Base-by-base conservation (phyloP, 148 eudicot species). In the Persicaria maculosa region DNA sequence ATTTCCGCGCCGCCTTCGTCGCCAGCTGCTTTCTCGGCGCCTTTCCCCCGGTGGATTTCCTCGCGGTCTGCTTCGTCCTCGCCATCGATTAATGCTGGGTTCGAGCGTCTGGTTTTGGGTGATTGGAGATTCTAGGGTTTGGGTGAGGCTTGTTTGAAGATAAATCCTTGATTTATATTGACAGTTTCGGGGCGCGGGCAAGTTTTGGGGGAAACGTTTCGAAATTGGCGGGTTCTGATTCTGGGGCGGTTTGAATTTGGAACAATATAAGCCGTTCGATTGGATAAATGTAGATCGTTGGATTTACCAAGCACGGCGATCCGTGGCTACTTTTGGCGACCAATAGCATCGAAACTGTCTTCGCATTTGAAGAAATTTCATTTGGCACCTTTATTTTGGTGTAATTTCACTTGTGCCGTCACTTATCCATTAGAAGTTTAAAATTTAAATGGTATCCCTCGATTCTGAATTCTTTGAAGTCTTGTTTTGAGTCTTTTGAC, bases 21-120 rank as follows among this genome's bases (percentile, higher is more conserved):
- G 61, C 61, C 31, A 55, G 61, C 9, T 55, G 61, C 61, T 55
- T 55, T 25, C 61, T n/a, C 8, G 61, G 61, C 25, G 61, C 61
- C 25, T 55, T 55, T 2, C 61, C 61, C 19, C 61, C 61, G 9
- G 61, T 55, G 3, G 61, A 55, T 8, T 55, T 55, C 19, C 61
- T 55, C 3, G 61, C 61, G 7, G 61, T 55, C 61, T 55, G 61
- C 61, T 55, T 55, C 10, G 61, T 55, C 19, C 61, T n/a, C 9
- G 61, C 61, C 61, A 55, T 55, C 1, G 1, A 7, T 55, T 17
- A 1, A 9, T 19, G 22, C 25, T 17, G n/a, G 55, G 12, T 52
- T n/a, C 5, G 17, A n/a, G 2, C 19, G 9, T 6, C 25, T 55
- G 5, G 61, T 20, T 17, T 55, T n/a, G 25, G 9, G 6, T 15